Evolutionary conservation across 1,284 basidiomycete genomes (phyloP), one percentile per base, ranked within the genome.

Genomic region (Cutaneotrichosporon daszewskae): DNA sequence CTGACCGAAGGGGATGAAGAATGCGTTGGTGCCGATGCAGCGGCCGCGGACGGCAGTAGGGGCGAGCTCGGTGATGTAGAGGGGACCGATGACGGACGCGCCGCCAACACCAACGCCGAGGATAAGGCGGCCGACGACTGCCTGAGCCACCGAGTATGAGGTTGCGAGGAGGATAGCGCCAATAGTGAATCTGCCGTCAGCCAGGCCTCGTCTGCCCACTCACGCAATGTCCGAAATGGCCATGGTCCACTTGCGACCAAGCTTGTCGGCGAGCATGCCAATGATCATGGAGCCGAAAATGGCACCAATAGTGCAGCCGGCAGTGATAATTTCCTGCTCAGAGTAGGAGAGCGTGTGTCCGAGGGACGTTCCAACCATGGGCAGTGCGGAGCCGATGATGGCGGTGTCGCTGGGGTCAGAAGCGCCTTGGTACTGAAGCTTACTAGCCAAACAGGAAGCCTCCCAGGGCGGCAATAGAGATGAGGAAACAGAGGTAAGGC

Each of bases 371-470:
- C 50, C 50, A 19, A 57, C 42, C 12, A 45, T 33, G 12, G 55
- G 55, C 10, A 57, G 25, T 2, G 55, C 55, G 12, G 38, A 33
- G 2, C 55, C 55, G 18, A 57, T 41, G 22, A 57, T 37, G 32
- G 35, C 54, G 1, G 54, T 56, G 39, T 52, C 54, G 14, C n/a
- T n/a, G n/a, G n/a, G 26, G 26, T 28, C 26, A 28, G 26, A 12
- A 26, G 9, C 9, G 26, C n/a, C 7, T 11, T 28, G 26, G n/a
- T n/a, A n/a, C n/a, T n/a, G n/a, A n/a, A n/a, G n/a, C n/a, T n/a
- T n/a, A n/a, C n/a, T 45, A 45, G 7, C 53, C 74, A 71, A 83
- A 94, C 77, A 91, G 91, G 42, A 66, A 68, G 17, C 68, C 69
- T 3, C 65, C 49, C 10, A 53, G 44, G 4, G 66, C 47, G 27